Evolutionary conservation across 2,329 filamentous ascomycete species (phyloP).

Genomic region (Diplodia intermedia): DNA sequence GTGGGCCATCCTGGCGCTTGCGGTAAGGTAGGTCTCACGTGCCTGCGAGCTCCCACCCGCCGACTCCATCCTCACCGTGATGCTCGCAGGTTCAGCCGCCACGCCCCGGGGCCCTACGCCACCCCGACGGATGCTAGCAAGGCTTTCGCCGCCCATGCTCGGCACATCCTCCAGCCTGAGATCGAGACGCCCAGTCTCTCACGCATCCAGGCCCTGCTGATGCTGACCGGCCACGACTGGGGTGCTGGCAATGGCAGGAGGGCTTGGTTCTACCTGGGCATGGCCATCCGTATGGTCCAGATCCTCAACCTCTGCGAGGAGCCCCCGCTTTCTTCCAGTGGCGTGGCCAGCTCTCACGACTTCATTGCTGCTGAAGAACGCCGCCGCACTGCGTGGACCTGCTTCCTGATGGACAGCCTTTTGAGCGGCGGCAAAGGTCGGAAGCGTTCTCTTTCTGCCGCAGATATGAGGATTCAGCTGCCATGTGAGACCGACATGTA

Average conservation of each 20-base stretch:
- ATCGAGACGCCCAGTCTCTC: slow-evolving; percentile 50
- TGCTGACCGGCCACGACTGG: slow-evolving; percentile 57
- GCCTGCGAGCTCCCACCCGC: not conserved
- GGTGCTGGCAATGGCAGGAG: slow-evolving; percentile 52
- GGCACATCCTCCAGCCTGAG: slow-evolving; percentile 50
- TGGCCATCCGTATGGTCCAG: slow-evolving; percentile 51
- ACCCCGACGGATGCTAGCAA: slow-evolving; percentile 51
- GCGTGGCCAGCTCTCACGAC: slow-evolving; percentile 46
- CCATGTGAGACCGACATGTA: slow-evolving; percentile 51
- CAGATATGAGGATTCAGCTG: slow-evolving; percentile 50
- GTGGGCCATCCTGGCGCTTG: slow-evolving; percentile 53
- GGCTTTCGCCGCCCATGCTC: slow-evolving; percentile 50
- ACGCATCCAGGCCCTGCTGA: slow-evolving; percentile 50
- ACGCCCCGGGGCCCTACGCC: slow-evolving; percentile 45
- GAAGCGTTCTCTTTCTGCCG: slow-evolving; percentile 45
- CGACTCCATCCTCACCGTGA: slow-evolving; percentile 25
- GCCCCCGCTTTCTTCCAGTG: slow-evolving; percentile 42
- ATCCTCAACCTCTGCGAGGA: slow-evolving; percentile 51
- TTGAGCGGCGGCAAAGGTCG: slow-evolving; percentile 51
- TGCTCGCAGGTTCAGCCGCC: slow-evolving; percentile 47
- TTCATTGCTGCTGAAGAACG: slow-evolving; percentile 52
- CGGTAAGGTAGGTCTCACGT: slow-evolving; percentile 44
- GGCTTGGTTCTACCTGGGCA: slow-evolving; percentile 52
- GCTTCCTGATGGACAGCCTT: slow-evolving; percentile 53
- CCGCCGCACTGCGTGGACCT: slow-evolving; percentile 51